phyloP scores from a whole-genome alignment of 1,284 basidiomycete genomes.

The Tremellales sp. region DNA sequence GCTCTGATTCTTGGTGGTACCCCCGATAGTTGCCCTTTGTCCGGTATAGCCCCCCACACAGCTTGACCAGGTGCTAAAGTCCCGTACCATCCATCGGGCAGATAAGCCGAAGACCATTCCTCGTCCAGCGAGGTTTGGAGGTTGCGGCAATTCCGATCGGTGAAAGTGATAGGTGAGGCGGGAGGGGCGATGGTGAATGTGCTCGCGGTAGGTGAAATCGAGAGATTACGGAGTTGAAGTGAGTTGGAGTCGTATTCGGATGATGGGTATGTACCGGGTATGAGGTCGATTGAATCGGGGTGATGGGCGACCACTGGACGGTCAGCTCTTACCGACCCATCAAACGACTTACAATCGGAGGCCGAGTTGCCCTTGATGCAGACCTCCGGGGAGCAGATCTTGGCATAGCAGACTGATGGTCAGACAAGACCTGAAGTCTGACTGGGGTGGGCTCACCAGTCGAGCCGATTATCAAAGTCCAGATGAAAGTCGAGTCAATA shows the following conservation, averaged over 20 bases:
- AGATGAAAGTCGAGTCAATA: background rate
- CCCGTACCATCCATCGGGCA: conserved; percentile 35
- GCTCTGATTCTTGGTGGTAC: background rate
- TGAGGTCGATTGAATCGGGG: background rate
- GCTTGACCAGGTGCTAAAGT: conserved; percentile 23
- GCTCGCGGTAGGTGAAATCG: conserved; percentile 1
- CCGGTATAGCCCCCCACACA: conserved; percentile 32
- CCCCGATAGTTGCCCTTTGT: conserved; percentile 9
- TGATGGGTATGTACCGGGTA: conserved; percentile 17
- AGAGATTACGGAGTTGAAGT: conserved; percentile 16
- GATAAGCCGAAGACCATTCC: conserved; percentile 23
- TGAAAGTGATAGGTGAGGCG: conserved; percentile 5
- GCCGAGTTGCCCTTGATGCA: background rate
- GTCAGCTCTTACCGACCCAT: background rate
- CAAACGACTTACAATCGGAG: conserved; percentile 1
- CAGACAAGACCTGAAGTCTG: background rate
- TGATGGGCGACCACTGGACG: background rate
- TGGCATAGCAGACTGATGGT: background rate
- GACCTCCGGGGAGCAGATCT: conserved; percentile 1
- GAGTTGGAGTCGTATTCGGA: conserved; percentile 7
- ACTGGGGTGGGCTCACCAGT: background rate
- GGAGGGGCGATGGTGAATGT: conserved; percentile 20
- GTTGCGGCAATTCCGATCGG: conserved; percentile 7
- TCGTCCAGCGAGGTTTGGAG: conserved; percentile 5
- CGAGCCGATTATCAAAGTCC: background rate